A percentile compares a stretch with the other conserved stretches of the same genome.
Evolutionary conservation across 352 stramenopile genomes (phyloP).

Genomic region (Elongisporangium undulatum): DNA sequence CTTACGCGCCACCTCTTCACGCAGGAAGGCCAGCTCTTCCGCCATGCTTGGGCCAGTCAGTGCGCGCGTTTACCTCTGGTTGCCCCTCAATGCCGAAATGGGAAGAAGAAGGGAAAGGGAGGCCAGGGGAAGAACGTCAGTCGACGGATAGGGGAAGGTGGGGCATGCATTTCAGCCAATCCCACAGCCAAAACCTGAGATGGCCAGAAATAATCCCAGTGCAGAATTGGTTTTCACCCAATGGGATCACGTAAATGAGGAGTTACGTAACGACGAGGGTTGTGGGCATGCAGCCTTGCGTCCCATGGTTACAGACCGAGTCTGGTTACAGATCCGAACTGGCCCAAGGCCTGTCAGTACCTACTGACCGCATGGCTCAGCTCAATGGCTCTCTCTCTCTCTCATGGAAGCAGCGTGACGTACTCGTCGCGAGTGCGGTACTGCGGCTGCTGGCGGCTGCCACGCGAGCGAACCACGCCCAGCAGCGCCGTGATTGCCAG

Average conservation of each 20-base stretch:
- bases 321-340: background rate
- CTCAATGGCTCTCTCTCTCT: background rate
- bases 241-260: background rate
- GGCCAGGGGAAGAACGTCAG: background rate
- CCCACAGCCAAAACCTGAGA: background rate
- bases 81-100: background rate
- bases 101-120: background rate
- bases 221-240: background rate
- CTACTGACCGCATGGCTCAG: background rate
- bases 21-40: conserved; percentile 19
- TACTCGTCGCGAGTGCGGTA: background rate
- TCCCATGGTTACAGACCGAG: background rate
- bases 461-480: background rate
- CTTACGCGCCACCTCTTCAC: conserved; percentile 44
- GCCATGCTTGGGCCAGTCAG: background rate
- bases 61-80: conserved; percentile 1
- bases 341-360: background rate
- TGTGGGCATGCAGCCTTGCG: background rate
- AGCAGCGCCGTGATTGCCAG: background rate
- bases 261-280: background rate
- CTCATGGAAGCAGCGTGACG: background rate
- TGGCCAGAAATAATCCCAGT: background rate
- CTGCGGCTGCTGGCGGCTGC: background rate
- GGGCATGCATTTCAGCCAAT: background rate
- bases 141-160: background rate